A percentile compares a stretch with the other conserved stretches of the same genome.
Evolutionary conservation across 192 early-diverging fungal genomes (phyloP).

Genomic region (Coemansia sp.): DNA sequence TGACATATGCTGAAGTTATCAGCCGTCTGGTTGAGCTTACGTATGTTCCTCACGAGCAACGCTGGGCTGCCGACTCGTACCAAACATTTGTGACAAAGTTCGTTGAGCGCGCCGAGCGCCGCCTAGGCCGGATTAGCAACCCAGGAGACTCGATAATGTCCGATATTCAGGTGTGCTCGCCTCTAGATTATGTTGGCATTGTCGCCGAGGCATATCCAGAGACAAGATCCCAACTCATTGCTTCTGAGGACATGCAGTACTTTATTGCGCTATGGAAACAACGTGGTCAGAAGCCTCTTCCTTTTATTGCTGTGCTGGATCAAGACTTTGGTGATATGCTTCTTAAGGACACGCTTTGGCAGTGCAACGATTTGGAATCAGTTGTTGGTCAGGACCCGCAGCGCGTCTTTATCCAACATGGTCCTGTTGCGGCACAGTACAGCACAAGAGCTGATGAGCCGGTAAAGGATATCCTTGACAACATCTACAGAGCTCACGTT

Average conservation of each 20-base stretch:
- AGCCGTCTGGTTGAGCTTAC: conserved; percentile 77
- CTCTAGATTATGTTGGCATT: conserved; percentile 3
- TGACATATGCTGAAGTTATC: conserved; percentile 89
- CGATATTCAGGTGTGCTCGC: not conserved
- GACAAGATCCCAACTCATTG: conserved; percentile 13
- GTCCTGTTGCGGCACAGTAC: conserved; percentile 78
- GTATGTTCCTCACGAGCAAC: conserved; percentile 67
- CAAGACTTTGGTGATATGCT: conserved; percentile 88
- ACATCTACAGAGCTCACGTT: conserved; percentile 80
- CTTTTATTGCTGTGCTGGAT: conserved; percentile 87
- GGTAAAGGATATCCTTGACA: conserved; percentile 83
- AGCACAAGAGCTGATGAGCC: conserved; percentile 79
- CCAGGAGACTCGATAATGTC: conserved; percentile 1
- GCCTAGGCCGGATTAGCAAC: conserved; percentile 54
- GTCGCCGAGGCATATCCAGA: conserved; percentile 12
- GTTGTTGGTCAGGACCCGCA: conserved; percentile 82
- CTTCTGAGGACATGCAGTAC: conserved; percentile 37
- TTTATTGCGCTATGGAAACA: conserved; percentile 53
- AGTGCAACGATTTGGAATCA: conserved; percentile 82
- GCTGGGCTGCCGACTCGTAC: conserved; percentile 80
- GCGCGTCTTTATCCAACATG: conserved; percentile 85
- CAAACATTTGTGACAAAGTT: conserved; percentile 76
- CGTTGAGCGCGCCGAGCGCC: conserved; percentile 79
- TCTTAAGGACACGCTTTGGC: conserved; percentile 90
- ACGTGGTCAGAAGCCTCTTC: conserved; percentile 80